Percentiles rank a stretch among this genome's conserved stretches.
Conservation (phyloP, 2,329 filamentous ascomycete genomes). For the Cercospora canescens region DNA sequence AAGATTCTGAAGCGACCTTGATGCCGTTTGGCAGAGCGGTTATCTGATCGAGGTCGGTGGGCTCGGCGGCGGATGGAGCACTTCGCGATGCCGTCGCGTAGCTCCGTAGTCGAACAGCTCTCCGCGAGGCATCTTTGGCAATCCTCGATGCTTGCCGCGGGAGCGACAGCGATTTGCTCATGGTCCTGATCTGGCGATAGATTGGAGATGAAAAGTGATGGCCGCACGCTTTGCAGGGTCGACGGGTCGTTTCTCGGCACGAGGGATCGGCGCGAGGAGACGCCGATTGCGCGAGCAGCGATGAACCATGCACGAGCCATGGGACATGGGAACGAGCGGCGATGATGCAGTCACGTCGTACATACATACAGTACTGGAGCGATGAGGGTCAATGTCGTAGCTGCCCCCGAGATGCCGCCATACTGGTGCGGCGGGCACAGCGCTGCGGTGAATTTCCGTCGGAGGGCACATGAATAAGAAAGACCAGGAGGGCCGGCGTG, state of each 20-base stretch:
- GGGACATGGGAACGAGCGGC: neutral
- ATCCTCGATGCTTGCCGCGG: slow-evolving; percentile 30
- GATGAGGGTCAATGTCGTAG: neutral
- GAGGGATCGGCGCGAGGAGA: neutral
- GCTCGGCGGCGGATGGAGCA: slow-evolving; percentile 59
- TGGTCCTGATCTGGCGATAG: slow-evolving; percentile 17
- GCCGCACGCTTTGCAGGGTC: slow-evolving; percentile 1
- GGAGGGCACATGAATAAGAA: neutral
- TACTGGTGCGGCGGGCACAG: too few species aligned
- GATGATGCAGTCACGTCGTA: neutral
- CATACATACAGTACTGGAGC: neutral
- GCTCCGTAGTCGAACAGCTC: slow-evolving; percentile 15
- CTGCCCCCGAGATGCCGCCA: neutral
- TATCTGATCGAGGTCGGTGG: slow-evolving; percentile 81
- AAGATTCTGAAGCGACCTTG: slow-evolving; percentile 89
- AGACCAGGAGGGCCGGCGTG: neutral
- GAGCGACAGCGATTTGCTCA: slow-evolving; percentile 34
- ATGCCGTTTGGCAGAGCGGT: slow-evolving; percentile 90
- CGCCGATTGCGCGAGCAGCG: neutral
- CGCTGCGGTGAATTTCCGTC: neutral
- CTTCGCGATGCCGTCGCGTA: slow-evolving; percentile 32
- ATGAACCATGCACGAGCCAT: slow-evolving; percentile 1
- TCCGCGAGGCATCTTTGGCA: slow-evolving; percentile 19
- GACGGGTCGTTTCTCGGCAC: slow-evolving; percentile 2
- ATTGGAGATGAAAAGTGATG: neutral